These are phyloP conservation scores for Funneliformis geosporum DNA, from an alignment of 192 early-diverging fungal species.

Conservation along the genomic window DNA sequence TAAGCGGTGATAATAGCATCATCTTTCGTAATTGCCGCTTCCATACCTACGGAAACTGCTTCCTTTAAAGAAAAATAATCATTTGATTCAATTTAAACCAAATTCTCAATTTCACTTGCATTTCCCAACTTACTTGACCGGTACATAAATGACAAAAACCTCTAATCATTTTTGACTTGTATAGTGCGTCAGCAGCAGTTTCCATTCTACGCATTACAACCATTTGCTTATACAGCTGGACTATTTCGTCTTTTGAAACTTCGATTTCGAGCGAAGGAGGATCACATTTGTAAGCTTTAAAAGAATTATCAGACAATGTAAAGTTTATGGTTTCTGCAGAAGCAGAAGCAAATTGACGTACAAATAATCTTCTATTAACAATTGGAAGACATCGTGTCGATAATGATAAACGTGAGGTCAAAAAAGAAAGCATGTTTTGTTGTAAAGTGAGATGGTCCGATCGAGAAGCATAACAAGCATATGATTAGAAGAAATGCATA, in stretches of 20 bases:
- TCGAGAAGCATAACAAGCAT: too few relatives aligned
- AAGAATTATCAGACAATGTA: slow-evolving; percentile 70
- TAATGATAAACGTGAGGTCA: neutral
- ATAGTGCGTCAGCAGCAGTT: slow-evolving; percentile 89
- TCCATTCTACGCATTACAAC: slow-evolving; percentile 88
- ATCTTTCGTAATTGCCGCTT: slow-evolving; percentile 81
- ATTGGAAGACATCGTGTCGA: neutral
- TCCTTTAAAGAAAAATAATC: slow-evolving; percentile 48
- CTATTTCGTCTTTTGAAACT: slow-evolving; percentile 69
- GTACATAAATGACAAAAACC: slow-evolving; percentile 99
- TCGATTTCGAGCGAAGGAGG: slow-evolving; percentile 61
- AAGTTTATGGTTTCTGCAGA: slow-evolving; percentile 59
- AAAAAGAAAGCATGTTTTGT: neutral
- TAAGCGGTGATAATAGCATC: slow-evolving; percentile 98
- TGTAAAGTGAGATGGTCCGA: too few relatives aligned
- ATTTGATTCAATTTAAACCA: neutral
- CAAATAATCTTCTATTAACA: neutral
- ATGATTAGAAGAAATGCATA: neutral
- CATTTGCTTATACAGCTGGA: slow-evolving; percentile 89
- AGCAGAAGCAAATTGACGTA: slow-evolving; percentile 4
- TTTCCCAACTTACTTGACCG: slow-evolving; percentile 70
- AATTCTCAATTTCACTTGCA: neutral
- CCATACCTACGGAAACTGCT: slow-evolving; percentile 93
- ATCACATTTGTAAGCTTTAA: slow-evolving; percentile 85
- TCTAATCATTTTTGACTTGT: slow-evolving; percentile 96